Evolutionary conservation across 2,329 filamentous ascomycete species (phyloP).

Genomic region (Ceratocystis variospora): DNA sequence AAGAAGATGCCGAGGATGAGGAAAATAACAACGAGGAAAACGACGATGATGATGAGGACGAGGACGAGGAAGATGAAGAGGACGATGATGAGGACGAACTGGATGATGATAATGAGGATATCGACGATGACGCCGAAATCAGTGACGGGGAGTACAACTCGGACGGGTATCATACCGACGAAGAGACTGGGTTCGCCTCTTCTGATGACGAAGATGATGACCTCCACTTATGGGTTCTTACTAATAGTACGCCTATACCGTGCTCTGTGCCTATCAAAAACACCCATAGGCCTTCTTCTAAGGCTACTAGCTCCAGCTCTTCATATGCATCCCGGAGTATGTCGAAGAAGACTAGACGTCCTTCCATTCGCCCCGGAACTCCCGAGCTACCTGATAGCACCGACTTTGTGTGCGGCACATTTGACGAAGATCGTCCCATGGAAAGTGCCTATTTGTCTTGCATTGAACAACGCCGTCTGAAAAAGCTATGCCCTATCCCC

Average conservation of each 20-base stretch:
- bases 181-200: constrained; percentile 53
- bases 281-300: neutral
- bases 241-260: constrained; percentile 26
- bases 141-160: constrained; percentile 48
- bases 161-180: constrained; percentile 64
- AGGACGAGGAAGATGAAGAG: constrained; percentile 37
- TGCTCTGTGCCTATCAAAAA: constrained; percentile 1
- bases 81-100: constrained; percentile 37
- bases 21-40: constrained; percentile 35
- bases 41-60: constrained; percentile 36
- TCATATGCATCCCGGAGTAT: constrained; percentile 39
- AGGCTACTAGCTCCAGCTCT: constrained; percentile 37
- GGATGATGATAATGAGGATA: constrained; percentile 38
- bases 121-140: constrained; percentile 44
- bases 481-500: constrained; percentile 71
- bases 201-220: constrained; percentile 56
- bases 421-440: constrained; percentile 89
- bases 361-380: constrained; percentile 51
- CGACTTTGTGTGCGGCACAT: constrained; percentile 95
- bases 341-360: constrained; percentile 28
- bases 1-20: constrained; percentile 61
- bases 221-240: constrained; percentile 42
- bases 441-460: constrained; percentile 86
- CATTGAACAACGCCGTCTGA: constrained; percentile 64
- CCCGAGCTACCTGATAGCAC: constrained; percentile 91